These are phyloP conservation scores for Candida tunisiensis DNA, from an alignment of 1,139 yeast species.

Conservation along the genomic window DNA sequence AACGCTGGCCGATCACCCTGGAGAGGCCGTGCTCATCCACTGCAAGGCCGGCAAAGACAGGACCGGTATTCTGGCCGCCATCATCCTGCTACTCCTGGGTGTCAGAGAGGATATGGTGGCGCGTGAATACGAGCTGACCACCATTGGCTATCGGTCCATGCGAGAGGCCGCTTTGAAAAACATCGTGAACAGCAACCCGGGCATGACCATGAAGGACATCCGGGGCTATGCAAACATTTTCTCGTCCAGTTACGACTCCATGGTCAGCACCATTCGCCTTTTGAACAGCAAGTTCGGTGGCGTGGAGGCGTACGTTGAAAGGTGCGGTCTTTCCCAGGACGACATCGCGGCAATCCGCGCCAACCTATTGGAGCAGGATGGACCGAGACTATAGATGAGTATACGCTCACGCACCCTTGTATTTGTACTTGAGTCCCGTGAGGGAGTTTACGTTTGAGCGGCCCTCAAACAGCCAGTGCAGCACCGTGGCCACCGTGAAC, in stretches of 20 bases:
- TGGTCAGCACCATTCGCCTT: conserved; percentile 45
- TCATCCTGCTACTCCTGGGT: conserved; percentile 44
- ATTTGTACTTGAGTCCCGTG: conserved; percentile 10
- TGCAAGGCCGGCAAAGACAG: conserved; percentile 85
- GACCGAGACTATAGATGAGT: too few relatives aligned
- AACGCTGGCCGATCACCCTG: conserved; percentile 32
- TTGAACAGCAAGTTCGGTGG: conserved; percentile 38
- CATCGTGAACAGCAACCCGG: conserved; percentile 5
- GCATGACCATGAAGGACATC: conserved; percentile 15
- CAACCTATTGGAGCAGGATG: too few relatives aligned
- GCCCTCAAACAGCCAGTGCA: conserved; percentile 14
- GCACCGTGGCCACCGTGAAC: conserved; percentile 9
- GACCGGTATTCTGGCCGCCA: conserved; percentile 61
- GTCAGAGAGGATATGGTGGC: conserved; percentile 52
- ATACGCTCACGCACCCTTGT: conserved; percentile 14
- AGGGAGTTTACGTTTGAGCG: conserved; percentile 9
- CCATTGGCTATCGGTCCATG: conserved; percentile 27
- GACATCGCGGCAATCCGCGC: conserved; percentile 36
- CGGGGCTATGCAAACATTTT: conserved; percentile 41
- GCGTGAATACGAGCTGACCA: conserved; percentile 59
- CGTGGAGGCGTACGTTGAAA: conserved; percentile 31
- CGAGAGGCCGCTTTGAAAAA: conserved; percentile 7
- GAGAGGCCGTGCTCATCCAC: conserved; percentile 42
- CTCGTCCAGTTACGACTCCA: conserved; percentile 55
- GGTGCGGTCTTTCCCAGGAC: conserved; percentile 28